Evolutionary conservation across 225 moss, liverwort and hornwort species (phyloP), one percentile per base, ranked within the genome.

Genomic region (Asterella californica): DNA sequence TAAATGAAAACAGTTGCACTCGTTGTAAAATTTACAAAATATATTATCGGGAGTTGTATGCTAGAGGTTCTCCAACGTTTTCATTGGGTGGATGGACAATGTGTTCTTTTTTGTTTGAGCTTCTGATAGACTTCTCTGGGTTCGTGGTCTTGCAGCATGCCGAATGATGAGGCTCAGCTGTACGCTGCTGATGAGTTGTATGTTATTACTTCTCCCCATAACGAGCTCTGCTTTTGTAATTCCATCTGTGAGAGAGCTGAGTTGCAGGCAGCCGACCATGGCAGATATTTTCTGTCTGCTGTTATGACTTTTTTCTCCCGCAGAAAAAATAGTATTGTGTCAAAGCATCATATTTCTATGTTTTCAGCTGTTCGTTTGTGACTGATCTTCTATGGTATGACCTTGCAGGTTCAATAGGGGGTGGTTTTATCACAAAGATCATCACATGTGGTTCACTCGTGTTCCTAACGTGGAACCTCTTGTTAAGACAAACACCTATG

Each of bases 141-240:
- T 61, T 32, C 29, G 24, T 67, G 83, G 77, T 80, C 27, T 53
- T 86, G 86, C 93, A 99, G 97, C 91, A 99, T 99, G 97, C 97
- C 97, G 79, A 92, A 89, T 76, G 97, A 99, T 64, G 97, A 99
- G 81, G 94, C 93, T 74, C 97, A 99, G 84, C 79, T 99, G 53
- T 94, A 90, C 84, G 97, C 97, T 79, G 97, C 97, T 83, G 94
- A 94, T 79, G 97, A 99, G 79, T 91, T 99, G 87, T 93, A 88
- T 81, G 90, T 84, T 45, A 38, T 45, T 57, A 67, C 65, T 57
- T 62, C 55, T 50, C 19, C 29, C 62, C 53, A 29, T 50, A 5
- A 70, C 32, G n/a, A 6, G 32, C 18, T 38, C 67, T 37, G 11
- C 32, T 45, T 7, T 57, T 60, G 69, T 38, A 22, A 36, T 65